Evolutionary conservation across 768 basidiomycete genomes (phyloP), one percentile per base, ranked within the genome.

Genomic region (Amanita pseudoporphyria): DNA sequence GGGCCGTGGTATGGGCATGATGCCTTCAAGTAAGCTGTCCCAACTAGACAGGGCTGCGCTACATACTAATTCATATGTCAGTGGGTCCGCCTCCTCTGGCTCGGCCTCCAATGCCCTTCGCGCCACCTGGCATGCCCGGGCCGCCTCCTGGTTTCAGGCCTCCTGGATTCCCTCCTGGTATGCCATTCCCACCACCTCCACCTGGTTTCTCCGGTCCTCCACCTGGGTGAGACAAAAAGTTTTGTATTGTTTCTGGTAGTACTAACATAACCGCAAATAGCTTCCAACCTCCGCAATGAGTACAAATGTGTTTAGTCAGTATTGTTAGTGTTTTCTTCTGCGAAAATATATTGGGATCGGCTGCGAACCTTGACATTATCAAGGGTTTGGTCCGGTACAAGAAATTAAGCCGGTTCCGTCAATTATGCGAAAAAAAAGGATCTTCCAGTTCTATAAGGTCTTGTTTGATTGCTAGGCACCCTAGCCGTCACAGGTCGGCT

Each of bases 1-100:
- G 36, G 94, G 95, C 57, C 84, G 95, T 58, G 95, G 95, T 51
- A 95, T 97, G 81, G 90, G 91, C 49, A 92, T 90, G 87, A 81
- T 89, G 79, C 87, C 87, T 49, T 84, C 87, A 1, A 78, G 87
- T 87, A 64, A 50, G 84, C 73, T 21, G 42, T 39, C 26, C 24
- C 31, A 43, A 51, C 6, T 40, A 32, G 16, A 24, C 18, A 35
- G 9, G 10, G 51, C 37, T 47, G 50, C 45, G 32, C 55, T 33
- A 53, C 58, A 56, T 54, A 57, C 43, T 42, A 47, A 30, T 37
- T 30, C 44, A 52, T 55, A 51, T 35, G 53, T 37, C 54, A 86
- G 82, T 78, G 72, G 81, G 78, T 21, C 72, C 68, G 30, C 82
- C 78, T 37, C 68, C 75, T 24, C 66, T 82, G 60, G 78, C 73